Evolutionary conservation across 805 yeast species (phyloP).

Genomic region (Wickerhamomyces alni): DNA sequence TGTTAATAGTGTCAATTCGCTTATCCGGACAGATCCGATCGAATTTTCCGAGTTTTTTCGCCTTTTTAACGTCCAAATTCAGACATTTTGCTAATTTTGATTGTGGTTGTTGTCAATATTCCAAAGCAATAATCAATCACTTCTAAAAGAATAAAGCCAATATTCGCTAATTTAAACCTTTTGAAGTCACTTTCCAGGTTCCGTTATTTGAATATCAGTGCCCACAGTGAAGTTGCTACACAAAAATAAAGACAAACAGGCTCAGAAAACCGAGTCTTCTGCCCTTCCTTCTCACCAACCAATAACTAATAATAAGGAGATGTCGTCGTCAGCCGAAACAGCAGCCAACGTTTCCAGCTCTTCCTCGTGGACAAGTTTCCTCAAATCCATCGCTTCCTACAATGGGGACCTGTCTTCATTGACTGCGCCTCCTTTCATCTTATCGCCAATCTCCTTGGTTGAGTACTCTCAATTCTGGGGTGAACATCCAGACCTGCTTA

Average conservation of each 20-base stretch:
- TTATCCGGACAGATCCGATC: background rate
- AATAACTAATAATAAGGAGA: slow-evolving; percentile 4
- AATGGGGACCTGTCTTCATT: slow-evolving; percentile 90
- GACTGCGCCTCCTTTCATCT: slow-evolving; percentile 96
- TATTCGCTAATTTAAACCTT: no score
- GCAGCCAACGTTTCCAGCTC: slow-evolving; percentile 15
- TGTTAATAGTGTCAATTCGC: background rate
- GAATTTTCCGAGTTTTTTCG: background rate
- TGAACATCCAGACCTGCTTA: slow-evolving; percentile 78
- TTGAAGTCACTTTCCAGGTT: no score
- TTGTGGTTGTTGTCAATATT: background rate
- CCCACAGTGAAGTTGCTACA: slow-evolving; percentile 19
- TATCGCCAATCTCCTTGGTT: slow-evolving; percentile 80
- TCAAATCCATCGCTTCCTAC: slow-evolving; percentile 86
- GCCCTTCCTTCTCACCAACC: slow-evolving; percentile 1
- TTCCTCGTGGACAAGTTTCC: slow-evolving; percentile 84
- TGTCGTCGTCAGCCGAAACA: slow-evolving; percentile 31
- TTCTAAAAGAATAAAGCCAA: no score
- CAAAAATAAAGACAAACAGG: slow-evolving; percentile 4
- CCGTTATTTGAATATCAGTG: background rate
- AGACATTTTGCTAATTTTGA: background rate
- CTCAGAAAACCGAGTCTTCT: slow-evolving; percentile 3
- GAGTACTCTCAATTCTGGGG: slow-evolving; percentile 97
- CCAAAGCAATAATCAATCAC: no score
- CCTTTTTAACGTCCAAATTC: background rate